A percentile compares a stretch with the other conserved stretches of the same genome.
Evolutionary conservation across 441 rosid genomes (phyloP).

Genomic region (Kokia cookei): DNA sequence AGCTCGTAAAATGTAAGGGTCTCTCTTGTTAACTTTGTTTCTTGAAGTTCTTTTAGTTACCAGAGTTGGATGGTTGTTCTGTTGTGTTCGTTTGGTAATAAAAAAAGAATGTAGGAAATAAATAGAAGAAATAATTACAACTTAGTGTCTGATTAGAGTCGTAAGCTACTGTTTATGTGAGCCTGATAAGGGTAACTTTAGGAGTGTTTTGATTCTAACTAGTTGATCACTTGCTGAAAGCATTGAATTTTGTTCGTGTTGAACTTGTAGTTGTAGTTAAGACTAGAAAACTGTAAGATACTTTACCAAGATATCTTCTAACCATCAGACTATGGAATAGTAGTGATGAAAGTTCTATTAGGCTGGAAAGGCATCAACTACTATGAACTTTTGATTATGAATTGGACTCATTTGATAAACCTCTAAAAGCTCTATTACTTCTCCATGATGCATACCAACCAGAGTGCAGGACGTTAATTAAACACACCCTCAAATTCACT

Average conservation of each 20-base stretch:
- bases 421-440: neutral
- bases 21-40: slow-evolving; percentile 10
- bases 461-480: neutral
- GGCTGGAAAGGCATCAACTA: neutral
- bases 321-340: too few relatives aligned
- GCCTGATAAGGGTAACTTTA: neutral
- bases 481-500: too few relatives aligned
- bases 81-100: neutral
- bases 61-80: neutral
- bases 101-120: neutral
- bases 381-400: neutral
- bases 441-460: neutral
- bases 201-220: neutral
- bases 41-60: neutral
- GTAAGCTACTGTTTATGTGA: neutral
- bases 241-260: neutral
- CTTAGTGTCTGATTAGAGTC: too few relatives aligned
- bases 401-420: neutral
- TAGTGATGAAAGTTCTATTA: neutral
- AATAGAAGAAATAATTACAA: neutral
- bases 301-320: too few relatives aligned
- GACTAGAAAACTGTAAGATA: too few relatives aligned
- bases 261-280: neutral
- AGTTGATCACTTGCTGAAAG: neutral
- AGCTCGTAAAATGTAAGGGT: slow-evolving; percentile 76